phyloP scores from a whole-genome alignment of 768 basidiomycete genomes.

The Tricholoma bakamatsutake region DNA sequence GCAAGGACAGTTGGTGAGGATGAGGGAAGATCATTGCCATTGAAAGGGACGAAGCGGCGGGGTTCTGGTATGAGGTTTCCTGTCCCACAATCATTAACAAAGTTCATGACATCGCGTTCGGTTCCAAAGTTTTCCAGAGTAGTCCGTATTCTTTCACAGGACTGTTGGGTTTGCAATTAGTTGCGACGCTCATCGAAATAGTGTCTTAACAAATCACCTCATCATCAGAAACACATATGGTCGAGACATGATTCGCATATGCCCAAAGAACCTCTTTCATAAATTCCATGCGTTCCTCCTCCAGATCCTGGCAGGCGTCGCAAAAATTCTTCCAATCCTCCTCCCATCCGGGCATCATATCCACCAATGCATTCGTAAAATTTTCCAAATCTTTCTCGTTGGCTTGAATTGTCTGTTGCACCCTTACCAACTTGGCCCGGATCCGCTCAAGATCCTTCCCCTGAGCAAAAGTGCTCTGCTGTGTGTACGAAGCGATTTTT shows the following conservation, averaged over 20 bases:
- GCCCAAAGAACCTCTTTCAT: constrained; percentile 94
- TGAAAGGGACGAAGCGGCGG: constrained; percentile 67
- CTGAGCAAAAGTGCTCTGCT: constrained; percentile 77
- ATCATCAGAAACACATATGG: constrained; percentile 93
- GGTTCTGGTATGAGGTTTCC: constrained; percentile 78
- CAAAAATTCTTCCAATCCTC: constrained; percentile 91
- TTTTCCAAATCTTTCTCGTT: constrained; percentile 89
- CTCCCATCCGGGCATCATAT: constrained; percentile 81
- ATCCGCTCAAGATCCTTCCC: constrained; percentile 88
- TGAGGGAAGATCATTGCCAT: constrained; percentile 22
- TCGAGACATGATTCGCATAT: constrained; percentile 91
- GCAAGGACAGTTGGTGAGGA: constrained; percentile 13
- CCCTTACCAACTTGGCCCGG: constrained; percentile 74
- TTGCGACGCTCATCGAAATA: background rate
- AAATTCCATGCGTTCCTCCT: constrained; percentile 91
- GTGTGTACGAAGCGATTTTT: constrained; percentile 85
- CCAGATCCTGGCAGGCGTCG: constrained; percentile 94
- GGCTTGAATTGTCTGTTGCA: constrained; percentile 78
- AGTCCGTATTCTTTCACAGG: constrained; percentile 84
- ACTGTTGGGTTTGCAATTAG: constrained; percentile 38
- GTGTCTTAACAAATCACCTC: constrained; percentile 44
- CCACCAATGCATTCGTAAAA: constrained; percentile 70
- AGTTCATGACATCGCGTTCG: constrained; percentile 76
- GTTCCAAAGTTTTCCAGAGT: constrained; percentile 85
- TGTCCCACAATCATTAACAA: constrained; percentile 84